A percentile compares a stretch with the other conserved stretches of the same genome.
These are phyloP conservation scores for Tephrocybe rancida DNA, from an alignment of 768 basidiomycete genomes.

Conservation along the genomic window DNA sequence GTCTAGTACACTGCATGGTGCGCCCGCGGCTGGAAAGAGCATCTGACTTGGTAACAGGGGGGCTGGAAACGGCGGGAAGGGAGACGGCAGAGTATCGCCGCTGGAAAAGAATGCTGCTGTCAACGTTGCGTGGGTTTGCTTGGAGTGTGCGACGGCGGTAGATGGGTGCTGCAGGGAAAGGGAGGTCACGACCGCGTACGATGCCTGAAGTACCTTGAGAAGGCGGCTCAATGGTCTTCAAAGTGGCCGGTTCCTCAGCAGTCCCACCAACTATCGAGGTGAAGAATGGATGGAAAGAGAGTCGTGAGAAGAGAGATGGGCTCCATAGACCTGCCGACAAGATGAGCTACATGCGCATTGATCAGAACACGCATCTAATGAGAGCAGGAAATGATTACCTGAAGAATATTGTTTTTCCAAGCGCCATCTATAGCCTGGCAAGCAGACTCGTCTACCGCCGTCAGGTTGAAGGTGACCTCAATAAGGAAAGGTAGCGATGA, in stretches of 20 bases:
- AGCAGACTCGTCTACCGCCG: constrained; percentile 8
- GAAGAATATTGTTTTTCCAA: constrained; percentile 4
- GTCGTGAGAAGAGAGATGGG: neutral
- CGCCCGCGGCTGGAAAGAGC: neutral
- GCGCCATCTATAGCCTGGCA: neutral
- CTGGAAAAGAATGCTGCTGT: neutral
- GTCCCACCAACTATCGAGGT: neutral
- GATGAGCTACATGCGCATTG: constrained; percentile 4
- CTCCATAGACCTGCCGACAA: constrained; percentile 4
- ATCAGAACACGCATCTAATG: neutral
- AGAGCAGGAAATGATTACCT: neutral
- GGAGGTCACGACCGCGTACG: constrained; percentile 10
- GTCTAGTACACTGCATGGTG: neutral
- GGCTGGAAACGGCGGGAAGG: neutral
- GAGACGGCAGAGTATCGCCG: constrained; percentile 1
- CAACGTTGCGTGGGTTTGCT: neutral
- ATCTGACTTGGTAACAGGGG: too few species aligned
- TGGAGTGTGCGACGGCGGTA: neutral
- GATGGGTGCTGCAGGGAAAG: constrained; percentile 6
- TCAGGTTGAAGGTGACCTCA: constrained; percentile 14
- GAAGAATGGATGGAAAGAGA: constrained; percentile 3
- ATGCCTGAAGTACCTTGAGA: constrained; percentile 1
- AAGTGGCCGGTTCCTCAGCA: neutral
- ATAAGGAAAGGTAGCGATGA: constrained; percentile 8
- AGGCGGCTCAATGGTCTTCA: neutral